Evolutionary conservation across 2,329 filamentous ascomycete species (phyloP).

Genomic region (Penicillium sumatraense): DNA sequence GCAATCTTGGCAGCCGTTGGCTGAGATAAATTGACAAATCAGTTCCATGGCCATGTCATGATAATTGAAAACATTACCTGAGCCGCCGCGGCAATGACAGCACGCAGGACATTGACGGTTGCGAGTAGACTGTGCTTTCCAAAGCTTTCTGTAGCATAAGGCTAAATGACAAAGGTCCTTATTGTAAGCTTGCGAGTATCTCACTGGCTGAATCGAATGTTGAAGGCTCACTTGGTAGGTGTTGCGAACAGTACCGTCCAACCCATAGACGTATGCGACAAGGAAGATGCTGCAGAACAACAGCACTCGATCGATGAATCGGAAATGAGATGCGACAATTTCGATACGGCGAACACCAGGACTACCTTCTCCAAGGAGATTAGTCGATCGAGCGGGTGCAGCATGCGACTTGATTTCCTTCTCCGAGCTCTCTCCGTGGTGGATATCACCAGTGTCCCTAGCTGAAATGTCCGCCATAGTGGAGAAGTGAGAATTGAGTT

Average conservation of each 20-base stretch:
- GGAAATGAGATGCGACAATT: slow-evolving; percentile 59
- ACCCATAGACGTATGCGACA: slow-evolving; percentile 66
- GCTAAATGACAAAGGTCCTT: slow-evolving; percentile 37
- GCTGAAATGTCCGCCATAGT: not conserved
- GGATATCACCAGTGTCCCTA: not conserved
- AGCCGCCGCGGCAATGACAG: slow-evolving; percentile 64
- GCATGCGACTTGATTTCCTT: slow-evolving; percentile 11
- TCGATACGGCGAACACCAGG: slow-evolving; percentile 66
- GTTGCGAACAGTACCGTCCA: slow-evolving; percentile 60
- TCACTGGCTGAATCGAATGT: not conserved
- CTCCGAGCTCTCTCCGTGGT: slow-evolving; percentile 1
- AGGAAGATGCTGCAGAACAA: slow-evolving; percentile 67
- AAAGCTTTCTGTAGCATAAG: slow-evolving; percentile 59
- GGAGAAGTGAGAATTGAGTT: not conserved
- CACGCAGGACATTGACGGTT: slow-evolving; percentile 63
- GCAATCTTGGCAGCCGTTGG: slow-evolving; percentile 66
- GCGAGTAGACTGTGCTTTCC: slow-evolving; percentile 60
- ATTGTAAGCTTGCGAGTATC: not conserved
- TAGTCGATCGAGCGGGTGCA: not conserved
- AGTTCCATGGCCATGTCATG: not conserved
- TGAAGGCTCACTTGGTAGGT: slow-evolving; percentile 50
- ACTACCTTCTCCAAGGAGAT: slow-evolving; percentile 28
- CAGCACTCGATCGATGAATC: slow-evolving; percentile 56
- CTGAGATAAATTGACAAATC: slow-evolving; percentile 30
- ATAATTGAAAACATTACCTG: slow-evolving; percentile 39